Percentiles rank a stretch among this genome's conserved stretches.
phyloP scores from a whole-genome alignment of 495 filamentous ascomycete genomes.

The Pyronema omphalodes region DNA sequence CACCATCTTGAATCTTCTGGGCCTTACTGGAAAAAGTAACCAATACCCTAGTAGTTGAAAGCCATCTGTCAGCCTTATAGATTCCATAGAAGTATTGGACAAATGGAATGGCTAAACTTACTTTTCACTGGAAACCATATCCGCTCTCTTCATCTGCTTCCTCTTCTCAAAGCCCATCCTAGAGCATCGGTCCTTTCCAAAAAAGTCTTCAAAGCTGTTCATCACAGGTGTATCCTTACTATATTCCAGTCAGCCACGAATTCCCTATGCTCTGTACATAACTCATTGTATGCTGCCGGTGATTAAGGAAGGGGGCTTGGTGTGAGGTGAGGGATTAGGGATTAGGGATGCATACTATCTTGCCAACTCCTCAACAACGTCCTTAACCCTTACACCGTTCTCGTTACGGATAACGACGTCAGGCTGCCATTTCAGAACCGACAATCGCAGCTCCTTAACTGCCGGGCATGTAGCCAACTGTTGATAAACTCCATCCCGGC shows the following conservation, averaged over 20 bases:
- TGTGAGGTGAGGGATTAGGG: background rate
- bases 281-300: no score
- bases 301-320: background rate
- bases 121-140: slow-evolving; percentile 13
- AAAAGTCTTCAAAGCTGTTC: slow-evolving; percentile 10
- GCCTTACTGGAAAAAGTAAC: background rate
- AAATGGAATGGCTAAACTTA: background rate
- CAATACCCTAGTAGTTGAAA: slow-evolving; percentile 1
- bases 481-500: slow-evolving; percentile 1
- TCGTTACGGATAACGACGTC: slow-evolving; percentile 9
- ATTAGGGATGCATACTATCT: slow-evolving; percentile 8
- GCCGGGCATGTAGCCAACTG: slow-evolving; percentile 9
- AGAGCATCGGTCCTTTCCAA: slow-evolving; percentile 7
- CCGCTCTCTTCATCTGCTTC: slow-evolving; percentile 5
- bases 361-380: slow-evolving; percentile 9
- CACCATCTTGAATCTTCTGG: background rate
- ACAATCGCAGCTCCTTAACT: slow-evolving; percentile 2
- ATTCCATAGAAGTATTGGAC: background rate
- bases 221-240: slow-evolving; percentile 7
- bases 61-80: background rate
- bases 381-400: slow-evolving; percentile 11
- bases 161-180: slow-evolving; percentile 5
- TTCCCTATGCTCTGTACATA: background rate
- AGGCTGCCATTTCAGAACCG: slow-evolving; percentile 12
- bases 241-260: background rate